Base-by-base conservation (phyloP, 2,329 filamentous ascomycete species). In the Amylocarpus encephaloides region DNA sequence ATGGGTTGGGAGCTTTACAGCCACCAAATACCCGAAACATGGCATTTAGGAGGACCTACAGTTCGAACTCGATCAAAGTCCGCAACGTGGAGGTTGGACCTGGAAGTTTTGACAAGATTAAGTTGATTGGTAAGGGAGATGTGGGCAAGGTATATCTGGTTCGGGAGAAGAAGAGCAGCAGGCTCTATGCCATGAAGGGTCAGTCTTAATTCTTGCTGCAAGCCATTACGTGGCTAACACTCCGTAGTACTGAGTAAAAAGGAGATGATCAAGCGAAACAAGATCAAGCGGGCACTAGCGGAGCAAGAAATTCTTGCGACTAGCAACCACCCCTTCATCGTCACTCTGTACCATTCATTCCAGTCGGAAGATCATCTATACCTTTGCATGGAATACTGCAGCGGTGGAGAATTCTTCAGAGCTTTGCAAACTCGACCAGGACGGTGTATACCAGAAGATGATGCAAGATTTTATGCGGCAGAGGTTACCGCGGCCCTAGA, bases 191-290 rank as follows among this genome's bases (percentile, higher is more conserved):
- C 48, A 98, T 98, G 93, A 98, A 98, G 73, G 92, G 92, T 96
- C 68, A 60, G 76, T 68, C 53, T 48, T 11, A 45, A 33, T 5
- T 47, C 46, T 30, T 41, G 48, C 40, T 34, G n/a, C 43, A 36
- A 40, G 52, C 13, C 22, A 19, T 40, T 26, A 39, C 32, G 39
- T 42, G 38, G 46, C 58, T 66, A 51, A 58, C 55, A 41, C 62
- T 71, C 46, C 47, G 13, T 66, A 97, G 93, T 98, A 5, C 68
- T 98, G 70, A 97, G 91, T 78, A 98, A 98, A 73, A 96, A 97
- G 76, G 93, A 98, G 71, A 98, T 98, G 93, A 98, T 98, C 71
- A 98, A 98, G 75, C 86, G 93, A 51, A 98, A 98, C 77, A 98
- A 98, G 79, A 98, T 98, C 73, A 98, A 98, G 79, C 83, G 93